These are phyloP conservation scores for Phylloporus sp. DNA, from an alignment of 768 basidiomycete genomes.

Conservation along the genomic window DNA sequence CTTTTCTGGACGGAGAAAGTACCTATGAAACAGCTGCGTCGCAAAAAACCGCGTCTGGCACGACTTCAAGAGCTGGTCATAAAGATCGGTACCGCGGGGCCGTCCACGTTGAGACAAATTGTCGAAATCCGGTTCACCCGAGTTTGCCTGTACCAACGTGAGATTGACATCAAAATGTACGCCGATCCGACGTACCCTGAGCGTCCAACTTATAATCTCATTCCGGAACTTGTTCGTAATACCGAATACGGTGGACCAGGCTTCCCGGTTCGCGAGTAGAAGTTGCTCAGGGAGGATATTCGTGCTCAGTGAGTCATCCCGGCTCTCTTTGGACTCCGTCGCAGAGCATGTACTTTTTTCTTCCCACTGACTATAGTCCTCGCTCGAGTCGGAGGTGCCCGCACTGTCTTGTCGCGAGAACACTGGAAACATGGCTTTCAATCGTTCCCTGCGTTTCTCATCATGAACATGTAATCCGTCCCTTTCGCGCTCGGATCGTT, in stretches of 20 bases:
- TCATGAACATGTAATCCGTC: conserved; percentile 30
- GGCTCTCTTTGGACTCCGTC: conserved; percentile 21
- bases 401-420: conserved; percentile 5
- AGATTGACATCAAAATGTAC: not conserved
- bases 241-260: conserved; percentile 22
- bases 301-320: not conserved
- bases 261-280: not conserved
- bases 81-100: conserved; percentile 25
- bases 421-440: not conserved
- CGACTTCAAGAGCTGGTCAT: conserved; percentile 50
- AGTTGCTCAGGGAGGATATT: not conserved
- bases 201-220: conserved; percentile 40
- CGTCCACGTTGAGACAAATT: not conserved
- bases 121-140: not conserved
- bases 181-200: conserved; percentile 32
- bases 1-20: conserved; percentile 39
- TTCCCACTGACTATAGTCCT: conserved; percentile 13
- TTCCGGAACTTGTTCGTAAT: conserved; percentile 34
- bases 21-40: conserved; percentile 53
- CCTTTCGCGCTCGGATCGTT: conserved; percentile 31
- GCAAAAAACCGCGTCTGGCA: conserved; percentile 65
- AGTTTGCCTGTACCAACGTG: conserved; percentile 2
- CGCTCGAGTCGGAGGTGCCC: conserved; percentile 11
- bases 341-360: conserved; percentile 11
- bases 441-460: conserved; percentile 6